Evolutionary conservation across 2,329 filamentous ascomycete species (phyloP), one percentile per base, ranked within the genome.

Genomic region (Septoria linicola): DNA sequence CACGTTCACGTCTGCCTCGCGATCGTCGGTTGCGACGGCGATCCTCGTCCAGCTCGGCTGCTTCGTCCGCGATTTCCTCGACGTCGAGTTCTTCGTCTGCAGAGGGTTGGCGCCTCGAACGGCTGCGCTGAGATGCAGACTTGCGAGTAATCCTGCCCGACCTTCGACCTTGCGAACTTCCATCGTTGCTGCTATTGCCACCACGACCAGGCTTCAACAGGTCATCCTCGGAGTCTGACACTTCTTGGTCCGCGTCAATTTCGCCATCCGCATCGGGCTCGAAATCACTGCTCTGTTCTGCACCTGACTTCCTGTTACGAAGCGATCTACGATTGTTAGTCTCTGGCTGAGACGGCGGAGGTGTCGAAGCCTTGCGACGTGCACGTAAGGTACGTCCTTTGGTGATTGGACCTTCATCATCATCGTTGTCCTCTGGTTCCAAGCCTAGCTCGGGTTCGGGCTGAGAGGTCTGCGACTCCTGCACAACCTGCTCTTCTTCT

Each of bases 221-320:
- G 23, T 72, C 70, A 53, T 75, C 77, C 27, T 59, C 56, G 5
- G 77, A 79, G 32, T 75, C 75, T 2, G 77, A 80, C 44, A 74
- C 63, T 14, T 80, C 74, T 48, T 81, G 79, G 19, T 75, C 74
- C 13, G 72, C 72, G 52, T 79, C 80, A 17, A 76, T 78, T 11
- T 78, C 80, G 40, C 75, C 76, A 41, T 82, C 80, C 17, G 74
- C 74, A 27, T 76, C 76, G 4, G 82, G 81, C 60, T 84, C 80
- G 57, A 84, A 85, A 59, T 85, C 82, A 59, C 81, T 84, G 59
- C 78, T 82, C 44, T 82, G 80, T 41, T 82, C 77, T 43, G 68
- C 59, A 55, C 70, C 64, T 23, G 64, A 51, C 66, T 79, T 76
- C 31, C 72, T 58, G 14, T 60, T 71, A 50, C 67, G 66, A 43